Evolutionary conservation across 2,329 filamentous ascomycete species (phyloP).

Genomic region (Chalaropsis ovoidea): DNA sequence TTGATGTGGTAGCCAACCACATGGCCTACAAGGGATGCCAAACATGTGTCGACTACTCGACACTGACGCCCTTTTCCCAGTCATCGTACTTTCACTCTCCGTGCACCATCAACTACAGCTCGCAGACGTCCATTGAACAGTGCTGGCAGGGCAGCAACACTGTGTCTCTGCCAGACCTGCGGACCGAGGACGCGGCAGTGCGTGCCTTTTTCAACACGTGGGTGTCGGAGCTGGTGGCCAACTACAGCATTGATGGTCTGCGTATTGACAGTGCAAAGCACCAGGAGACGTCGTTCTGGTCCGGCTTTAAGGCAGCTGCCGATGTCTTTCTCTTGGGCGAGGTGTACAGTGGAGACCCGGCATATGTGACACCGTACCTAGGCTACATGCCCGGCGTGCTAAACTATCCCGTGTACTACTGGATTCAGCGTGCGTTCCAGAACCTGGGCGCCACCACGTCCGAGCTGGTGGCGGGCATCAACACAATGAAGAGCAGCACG

Average conservation of each 20-base stretch:
- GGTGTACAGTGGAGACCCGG: slow-evolving; percentile 45
- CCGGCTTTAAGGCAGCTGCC: slow-evolving; percentile 46
- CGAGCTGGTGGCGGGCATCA: slow-evolving; percentile 52
- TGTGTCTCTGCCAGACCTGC: slow-evolving; percentile 52
- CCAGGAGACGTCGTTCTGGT: slow-evolving; percentile 45
- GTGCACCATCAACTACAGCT: slow-evolving; percentile 43
- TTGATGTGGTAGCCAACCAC: slow-evolving; percentile 46
- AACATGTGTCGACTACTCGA: slow-evolving; percentile 42
- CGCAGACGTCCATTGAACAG: slow-evolving; percentile 35
- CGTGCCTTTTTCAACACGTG: slow-evolving; percentile 57
- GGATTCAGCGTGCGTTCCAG: slow-evolving; percentile 25
- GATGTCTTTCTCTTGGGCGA: slow-evolving; percentile 57
- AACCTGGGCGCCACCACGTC: slow-evolving; percentile 24
- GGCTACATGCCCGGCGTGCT: slow-evolving; percentile 43
- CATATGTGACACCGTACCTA: slow-evolving; percentile 47
- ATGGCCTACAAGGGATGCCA: slow-evolving; percentile 40
- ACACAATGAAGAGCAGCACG: slow-evolving; percentile 47
- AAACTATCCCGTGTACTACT: slow-evolving; percentile 32
- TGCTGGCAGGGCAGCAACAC: slow-evolving; percentile 44
- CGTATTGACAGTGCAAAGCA: slow-evolving; percentile 59
- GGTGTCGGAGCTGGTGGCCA: slow-evolving; percentile 59
- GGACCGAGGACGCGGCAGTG: slow-evolving; percentile 61
- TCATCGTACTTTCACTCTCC: slow-evolving; percentile 46
- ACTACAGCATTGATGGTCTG: slow-evolving; percentile 57
- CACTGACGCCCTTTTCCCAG: slow-evolving; percentile 46